Conservation (phyloP, 2,329 filamentous ascomycete genomes). For the Alternaria rosae region DNA sequence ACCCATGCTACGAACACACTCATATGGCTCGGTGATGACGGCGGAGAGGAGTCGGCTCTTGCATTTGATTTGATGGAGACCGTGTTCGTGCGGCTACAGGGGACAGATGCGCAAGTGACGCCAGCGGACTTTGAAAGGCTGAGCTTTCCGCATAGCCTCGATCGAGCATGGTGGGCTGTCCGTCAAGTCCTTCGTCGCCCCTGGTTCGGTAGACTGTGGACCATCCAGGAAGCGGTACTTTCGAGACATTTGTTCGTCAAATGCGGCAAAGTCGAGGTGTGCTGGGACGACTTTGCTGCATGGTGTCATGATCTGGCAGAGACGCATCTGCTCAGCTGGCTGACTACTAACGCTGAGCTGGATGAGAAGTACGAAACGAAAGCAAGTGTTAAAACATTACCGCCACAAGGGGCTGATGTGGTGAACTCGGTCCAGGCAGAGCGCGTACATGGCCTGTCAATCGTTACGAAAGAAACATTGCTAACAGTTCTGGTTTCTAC, state of each 20-base stretch:
- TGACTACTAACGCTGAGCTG: constrained; percentile 7
- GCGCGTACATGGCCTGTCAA: constrained; percentile 9
- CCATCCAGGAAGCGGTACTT: constrained; percentile 33
- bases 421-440: constrained; percentile 20
- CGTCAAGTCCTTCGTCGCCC: constrained; percentile 22
- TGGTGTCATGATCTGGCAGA: constrained; percentile 23
- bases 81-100: constrained; percentile 19
- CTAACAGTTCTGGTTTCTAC: constrained; percentile 24
- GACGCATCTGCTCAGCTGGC: constrained; percentile 20
- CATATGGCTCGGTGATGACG: constrained; percentile 38
- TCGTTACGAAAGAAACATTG: constrained; percentile 10
- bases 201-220: constrained; percentile 36
- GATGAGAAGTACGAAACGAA: background rate
- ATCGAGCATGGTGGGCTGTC: constrained; percentile 25
- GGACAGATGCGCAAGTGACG: constrained; percentile 20
- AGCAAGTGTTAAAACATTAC: background rate
- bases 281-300: constrained; percentile 32
- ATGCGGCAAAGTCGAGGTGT: constrained; percentile 23
- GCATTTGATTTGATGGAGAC: constrained; percentile 28
- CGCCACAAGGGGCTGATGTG: constrained; percentile 11
- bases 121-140: constrained; percentile 27
- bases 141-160: constrained; percentile 15
- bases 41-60: constrained; percentile 16
- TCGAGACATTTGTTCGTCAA: constrained; percentile 25
- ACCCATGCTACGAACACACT: constrained; percentile 33